Base-by-base conservation (phyloP, 2,329 filamentous ascomycete species). In the Sodiomyces alkalinus region DNA sequence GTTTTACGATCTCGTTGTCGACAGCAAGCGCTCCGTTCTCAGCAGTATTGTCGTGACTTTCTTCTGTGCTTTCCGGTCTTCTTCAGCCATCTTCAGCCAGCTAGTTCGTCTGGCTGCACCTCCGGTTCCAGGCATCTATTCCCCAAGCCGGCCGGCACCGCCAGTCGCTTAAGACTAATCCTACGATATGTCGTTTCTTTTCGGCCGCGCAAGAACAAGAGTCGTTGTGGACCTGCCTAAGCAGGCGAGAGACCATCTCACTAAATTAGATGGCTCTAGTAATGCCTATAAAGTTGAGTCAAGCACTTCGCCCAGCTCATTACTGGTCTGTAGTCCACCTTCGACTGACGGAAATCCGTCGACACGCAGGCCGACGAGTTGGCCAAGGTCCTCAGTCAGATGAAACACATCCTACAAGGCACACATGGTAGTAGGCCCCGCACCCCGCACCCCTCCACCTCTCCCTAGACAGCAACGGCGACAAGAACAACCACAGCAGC, bases 381-480 rank as follows among this genome's bases (percentile, higher is more conserved):
- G 37, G 78, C 82, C 27, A 82, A 83, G 48, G 76, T 86, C 41
- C 68, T 98, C 38, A 67, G 68, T 29, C 81, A 92, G 52, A 92
- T 96, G 77, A 96, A 96, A 54, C 60, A 85, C 38, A 74, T 90
- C 34, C 71, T 98, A 10, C 87, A 96, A 62, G 90, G 87, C 40
- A 93, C 85, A 35, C 81, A 82, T 55, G 85, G 85, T 92, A 64
- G 7, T 4, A 11, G 14, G 12, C 7, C 12, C 15, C 23, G 14
- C 10, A 12, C 10, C 33, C 14, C 14, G 12, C 12, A n/a, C 15
- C 17, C 14, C 19, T 19, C 14, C 21, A 14, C n/a, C n/a, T n/a
- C n/a, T n/a, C n/a, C n/a, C n/a, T n/a, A n/a, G n/a, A n/a, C n/a
- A n/a, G n/a, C n/a, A n/a, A n/a, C n/a, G n/a, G n/a, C n/a, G n/a